Evolutionary conservation across 257 asterid genomes (phyloP).

Genomic region (Forsythia viridissima): DNA sequence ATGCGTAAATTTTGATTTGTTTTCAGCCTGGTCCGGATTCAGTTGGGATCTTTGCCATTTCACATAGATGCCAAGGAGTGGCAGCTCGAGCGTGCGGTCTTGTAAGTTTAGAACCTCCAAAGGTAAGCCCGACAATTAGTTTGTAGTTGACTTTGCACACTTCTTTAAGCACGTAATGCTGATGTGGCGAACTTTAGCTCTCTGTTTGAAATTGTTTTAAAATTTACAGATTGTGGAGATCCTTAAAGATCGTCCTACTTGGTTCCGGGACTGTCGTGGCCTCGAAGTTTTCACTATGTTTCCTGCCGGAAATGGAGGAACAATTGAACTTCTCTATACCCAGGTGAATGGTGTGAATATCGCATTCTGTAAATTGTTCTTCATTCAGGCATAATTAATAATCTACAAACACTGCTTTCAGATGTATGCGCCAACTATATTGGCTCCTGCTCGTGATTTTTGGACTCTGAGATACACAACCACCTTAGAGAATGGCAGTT

Average conservation of each 20-base stretch:
- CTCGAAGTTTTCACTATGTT: slow-evolving; percentile 86
- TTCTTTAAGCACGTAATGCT: neutral
- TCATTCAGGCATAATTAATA: neutral
- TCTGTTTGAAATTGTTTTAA: neutral
- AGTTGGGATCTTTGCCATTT: slow-evolving; percentile 99
- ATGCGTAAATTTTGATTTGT: slow-evolving; percentile 7
- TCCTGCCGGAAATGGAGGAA: slow-evolving; percentile 94
- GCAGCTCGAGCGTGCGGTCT: slow-evolving; percentile 99
- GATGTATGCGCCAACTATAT: slow-evolving; percentile 91
- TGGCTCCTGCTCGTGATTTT: slow-evolving; percentile 97
- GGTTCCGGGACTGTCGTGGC: slow-evolving; percentile 97
- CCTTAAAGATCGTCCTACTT: slow-evolving; percentile 94
- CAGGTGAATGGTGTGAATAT: slow-evolving; percentile 52
- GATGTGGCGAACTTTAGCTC: neutral
- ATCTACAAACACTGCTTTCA: slow-evolving; percentile 31
- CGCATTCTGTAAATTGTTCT: neutral
- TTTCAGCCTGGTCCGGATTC: slow-evolving; percentile 99
- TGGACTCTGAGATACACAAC: slow-evolving; percentile 98
- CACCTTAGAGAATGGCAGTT: slow-evolving; percentile 85
- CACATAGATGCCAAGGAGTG: slow-evolving; percentile 90
- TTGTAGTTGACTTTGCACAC: neutral
- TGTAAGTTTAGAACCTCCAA: slow-evolving; percentile 91
- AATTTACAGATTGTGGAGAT: slow-evolving; percentile 81
- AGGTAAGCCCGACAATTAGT: slow-evolving; percentile 42
- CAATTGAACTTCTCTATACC: slow-evolving; percentile 80